Evolutionary conservation across 2,329 filamentous ascomycete genomes (phyloP), one percentile per base, ranked within the genome.

Genomic region (Dryadomyces quercus-mongolicae): DNA sequence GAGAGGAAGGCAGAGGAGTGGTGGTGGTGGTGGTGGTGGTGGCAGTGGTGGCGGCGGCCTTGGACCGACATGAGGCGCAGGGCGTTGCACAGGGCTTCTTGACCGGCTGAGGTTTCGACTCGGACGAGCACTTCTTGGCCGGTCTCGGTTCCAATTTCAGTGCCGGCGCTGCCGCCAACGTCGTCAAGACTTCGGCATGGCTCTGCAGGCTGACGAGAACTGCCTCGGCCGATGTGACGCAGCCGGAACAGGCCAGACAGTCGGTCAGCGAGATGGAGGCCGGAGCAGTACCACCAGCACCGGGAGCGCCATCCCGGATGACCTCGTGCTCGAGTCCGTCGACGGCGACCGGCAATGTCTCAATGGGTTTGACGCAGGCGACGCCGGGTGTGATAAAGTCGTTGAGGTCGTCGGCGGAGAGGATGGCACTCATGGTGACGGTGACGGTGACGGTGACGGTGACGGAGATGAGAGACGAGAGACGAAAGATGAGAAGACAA

Each of bases 381-480:
- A 98, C 91, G 58, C 92, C 91, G 15, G 93, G 93, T 55, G 88
- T 93, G 67, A 98, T 98, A 73, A 98, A 98, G 76, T 98, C 93
- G 75, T 98, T 98, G 58, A 98, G 77, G 68, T 96, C 91, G 74
- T 98, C 92, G 64, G 86, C 85, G 55, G 91, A 97, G 64, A 98
- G 85, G 64, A 98, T 98, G 59, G 93, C 93, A 67, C 90, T 95
- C 93, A 98, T 98, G 56, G 34, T 49, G 48, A 34, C 25, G 48
- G n/a, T 2, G 44, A 47, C 7, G 51, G 5, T 25, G 36, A 42
- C 6, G 8, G n/a, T 0, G 22, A 5, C 3, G 22, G 16, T 20
- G n/a, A 16, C 12, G 15, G 15, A 40, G 20, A 13, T 21, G 44
- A 16, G 20, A 51, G 21, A 22, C 20, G 10, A 21, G 16, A 40